A percentile compares a stretch with the other conserved stretches of the same genome.
Evolutionary conservation across 2,329 filamentous ascomycete species (phyloP).

Genomic region (Rugonectria rugulosa): DNA sequence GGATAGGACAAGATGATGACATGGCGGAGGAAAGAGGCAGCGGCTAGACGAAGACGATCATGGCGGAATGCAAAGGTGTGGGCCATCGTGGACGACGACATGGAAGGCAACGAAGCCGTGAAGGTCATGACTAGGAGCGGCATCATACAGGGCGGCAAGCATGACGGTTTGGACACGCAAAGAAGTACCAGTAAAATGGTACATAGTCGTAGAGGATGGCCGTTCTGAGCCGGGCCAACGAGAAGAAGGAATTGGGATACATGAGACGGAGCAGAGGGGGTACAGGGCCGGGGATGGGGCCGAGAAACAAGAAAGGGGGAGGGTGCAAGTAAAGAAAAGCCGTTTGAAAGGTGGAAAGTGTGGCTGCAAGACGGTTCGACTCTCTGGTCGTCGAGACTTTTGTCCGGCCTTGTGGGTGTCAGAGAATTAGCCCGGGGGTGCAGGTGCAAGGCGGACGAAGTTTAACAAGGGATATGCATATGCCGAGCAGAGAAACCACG

Average conservation of each 20-base stretch:
- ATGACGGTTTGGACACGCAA: slow-evolving; percentile 25
- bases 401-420: slow-evolving; percentile 31
- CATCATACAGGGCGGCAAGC: slow-evolving; percentile 23
- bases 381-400: slow-evolving; percentile 33
- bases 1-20: slow-evolving; percentile 45
- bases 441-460: slow-evolving; percentile 34
- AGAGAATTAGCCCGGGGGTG: slow-evolving; percentile 33
- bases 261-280: slow-evolving; percentile 17
- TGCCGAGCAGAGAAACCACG: slow-evolving; percentile 35
- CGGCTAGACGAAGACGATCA: slow-evolving; percentile 43
- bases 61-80: slow-evolving; percentile 46
- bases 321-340: slow-evolving; percentile 38
- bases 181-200: slow-evolving; percentile 19
- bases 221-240: slow-evolving; percentile 36
- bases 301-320: slow-evolving; percentile 28
- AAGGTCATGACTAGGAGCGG: slow-evolving; percentile 39
- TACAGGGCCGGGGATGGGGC: slow-evolving; percentile 6
- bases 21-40: slow-evolving; percentile 41
- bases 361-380: slow-evolving; percentile 35
- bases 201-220: slow-evolving; percentile 26
- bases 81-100: slow-evolving; percentile 41
- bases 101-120: slow-evolving; percentile 31
- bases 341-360: slow-evolving; percentile 27
- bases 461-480: slow-evolving; percentile 35
- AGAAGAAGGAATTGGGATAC: slow-evolving; percentile 29